Evolutionary conservation across 2,329 filamentous ascomycete species (phyloP), one percentile per base, ranked within the genome.

Genomic region (Diaporthe destruens): DNA sequence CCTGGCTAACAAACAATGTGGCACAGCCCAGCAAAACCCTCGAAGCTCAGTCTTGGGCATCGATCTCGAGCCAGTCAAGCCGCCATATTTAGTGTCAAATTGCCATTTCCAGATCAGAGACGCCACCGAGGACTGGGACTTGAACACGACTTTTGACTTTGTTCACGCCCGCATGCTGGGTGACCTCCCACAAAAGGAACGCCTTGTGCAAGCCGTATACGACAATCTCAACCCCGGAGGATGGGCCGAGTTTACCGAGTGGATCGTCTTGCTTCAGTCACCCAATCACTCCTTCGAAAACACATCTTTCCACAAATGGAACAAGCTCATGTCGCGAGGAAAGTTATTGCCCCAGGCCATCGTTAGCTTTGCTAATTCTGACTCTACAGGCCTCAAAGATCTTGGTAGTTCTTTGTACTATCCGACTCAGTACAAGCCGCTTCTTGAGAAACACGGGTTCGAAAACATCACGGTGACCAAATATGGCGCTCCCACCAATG

Each of bases 231-330:
- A 74, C 29, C 80, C 80, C 4, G 80, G 80, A 34, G 80, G 80
- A n/a, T 82, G 78, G 76, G 75, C 80, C 65, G 81, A 82, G 76
- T 80, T 81, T 71, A 81, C 80, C 36, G 81, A 82, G 75, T 82
- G 79, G 79, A 75, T 79, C 36, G 75, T 79, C 57, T 70, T 78
- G 20, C 76, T 80, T 5, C 76, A 79, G 49, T 80, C 80, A 6
- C 75, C 81, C 7, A 77, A 83, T 73, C 77, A 76, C 61, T 80
- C 80, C 3, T 75, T 81, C 14, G 70, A 79, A 6, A 79, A 79
- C 72, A 81, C 76, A 8, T 77, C 78, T 1, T 77, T 81, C 57
- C 76, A 78, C 14, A 78, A 75, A 42, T 81, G 80, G 77, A 80
- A 80, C 70, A 51, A 55, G 2, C 76, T 80, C 5, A 71, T 82